Conservation (phyloP, 768 basidiomycete species). For the Trametes elegans region DNA sequence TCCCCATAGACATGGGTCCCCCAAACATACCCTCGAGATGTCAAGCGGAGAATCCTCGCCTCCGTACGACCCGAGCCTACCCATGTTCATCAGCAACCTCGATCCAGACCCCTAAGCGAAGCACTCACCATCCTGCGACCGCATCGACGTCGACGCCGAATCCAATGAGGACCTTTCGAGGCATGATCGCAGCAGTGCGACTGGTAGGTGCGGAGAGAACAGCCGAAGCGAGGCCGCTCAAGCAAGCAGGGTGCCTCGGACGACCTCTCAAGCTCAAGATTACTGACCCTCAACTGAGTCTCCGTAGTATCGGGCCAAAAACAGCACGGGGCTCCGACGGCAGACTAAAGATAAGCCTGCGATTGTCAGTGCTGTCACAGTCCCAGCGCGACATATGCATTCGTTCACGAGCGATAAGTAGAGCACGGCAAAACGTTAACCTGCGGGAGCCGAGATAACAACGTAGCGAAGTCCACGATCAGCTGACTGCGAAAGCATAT, state of each 20-base stretch:
- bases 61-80: slow-evolving; percentile 70
- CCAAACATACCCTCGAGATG: slow-evolving; percentile 58
- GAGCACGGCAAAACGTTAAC: not conserved
- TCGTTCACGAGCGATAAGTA: not conserved
- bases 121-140: slow-evolving; percentile 66
- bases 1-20: not conserved
- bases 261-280: not conserved
- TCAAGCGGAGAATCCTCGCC: slow-evolving; percentile 72
- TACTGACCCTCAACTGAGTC: not conserved
- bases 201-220: not conserved
- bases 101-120: not conserved
- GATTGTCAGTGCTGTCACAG: not conserved
- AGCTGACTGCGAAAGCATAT: not conserved
- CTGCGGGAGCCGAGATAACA: not conserved
- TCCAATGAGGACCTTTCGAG: slow-evolving; percentile 53
- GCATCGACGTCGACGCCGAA: slow-evolving; percentile 78
- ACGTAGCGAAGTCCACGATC: not conserved
- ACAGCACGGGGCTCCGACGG: not conserved
- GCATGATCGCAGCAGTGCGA: too few species aligned
- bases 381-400: too few species aligned
- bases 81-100: not conserved
- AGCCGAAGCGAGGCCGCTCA: not conserved
- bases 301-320: not conserved
- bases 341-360: not conserved
- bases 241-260: not conserved